A percentile compares a stretch with the other conserved stretches of the same genome.
Conservation (phyloP, 345 rosid species). For the Tarenaya hassleriana region DNA sequence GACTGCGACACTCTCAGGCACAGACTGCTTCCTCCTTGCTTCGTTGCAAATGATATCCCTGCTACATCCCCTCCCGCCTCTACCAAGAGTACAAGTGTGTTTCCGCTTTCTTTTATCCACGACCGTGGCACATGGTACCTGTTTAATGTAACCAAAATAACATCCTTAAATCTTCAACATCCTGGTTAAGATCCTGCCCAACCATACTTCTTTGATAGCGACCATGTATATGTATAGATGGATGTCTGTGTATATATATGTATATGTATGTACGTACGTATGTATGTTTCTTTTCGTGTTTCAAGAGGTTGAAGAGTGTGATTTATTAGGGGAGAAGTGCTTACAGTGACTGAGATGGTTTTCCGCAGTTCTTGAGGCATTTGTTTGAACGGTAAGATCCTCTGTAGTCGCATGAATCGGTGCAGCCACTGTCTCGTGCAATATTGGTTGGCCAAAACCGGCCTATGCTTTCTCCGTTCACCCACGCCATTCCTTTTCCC, state of each 20-base stretch:
- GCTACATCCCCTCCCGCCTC: conserved; percentile 89
- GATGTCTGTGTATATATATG: no score
- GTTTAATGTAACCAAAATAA: conserved; percentile 6
- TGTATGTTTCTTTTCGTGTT: not conserved
- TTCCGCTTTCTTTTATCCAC: conserved; percentile 66
- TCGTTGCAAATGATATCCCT: conserved; percentile 48
- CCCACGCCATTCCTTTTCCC: conserved; percentile 98
- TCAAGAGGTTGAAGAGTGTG: not conserved
- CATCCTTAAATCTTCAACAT: no score
- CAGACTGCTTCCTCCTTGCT: conserved; percentile 41
- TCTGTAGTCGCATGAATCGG: conserved; percentile 62
- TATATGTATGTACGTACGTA: no score
- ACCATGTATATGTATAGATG: no score
- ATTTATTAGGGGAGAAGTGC: conserved; percentile 23
- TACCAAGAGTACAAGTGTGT: conserved; percentile 77
- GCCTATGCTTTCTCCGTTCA: conserved; percentile 93
- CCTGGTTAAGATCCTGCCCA: no score
- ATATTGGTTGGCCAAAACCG: conserved; percentile 79
- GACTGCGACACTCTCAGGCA: conserved; percentile 67
- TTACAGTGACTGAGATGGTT: conserved; percentile 87
- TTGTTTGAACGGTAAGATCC: conserved; percentile 60
- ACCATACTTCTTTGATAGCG: no score
- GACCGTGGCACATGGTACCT: conserved; percentile 95
- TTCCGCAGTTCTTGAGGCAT: conserved; percentile 80
- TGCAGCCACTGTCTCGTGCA: conserved; percentile 50